phyloP scores from a whole-genome alignment of 129 eudicot species.

The Dittrichia graveolens region DNA sequence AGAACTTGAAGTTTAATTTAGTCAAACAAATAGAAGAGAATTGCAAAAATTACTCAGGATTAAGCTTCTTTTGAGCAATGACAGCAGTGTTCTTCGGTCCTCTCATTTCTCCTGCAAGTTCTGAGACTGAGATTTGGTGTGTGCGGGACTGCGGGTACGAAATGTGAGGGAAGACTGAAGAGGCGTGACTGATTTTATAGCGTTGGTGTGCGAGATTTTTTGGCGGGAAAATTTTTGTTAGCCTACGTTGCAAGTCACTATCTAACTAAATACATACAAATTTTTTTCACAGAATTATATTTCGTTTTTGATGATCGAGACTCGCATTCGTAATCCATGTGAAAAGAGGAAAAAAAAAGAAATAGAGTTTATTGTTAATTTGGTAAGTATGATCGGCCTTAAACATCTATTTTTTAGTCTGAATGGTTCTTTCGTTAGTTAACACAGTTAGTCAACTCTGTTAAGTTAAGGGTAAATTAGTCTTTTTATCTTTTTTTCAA shows the following conservation, averaged over 20 bases:
- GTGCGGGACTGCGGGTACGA: slow-evolving; percentile 12
- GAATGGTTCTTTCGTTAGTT: too few relatives aligned
- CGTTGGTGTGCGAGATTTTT: neutral
- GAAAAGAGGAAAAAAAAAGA: too few relatives aligned
- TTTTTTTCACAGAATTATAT: too few relatives aligned
- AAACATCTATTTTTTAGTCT: too few relatives aligned
- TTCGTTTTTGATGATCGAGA: too few relatives aligned
- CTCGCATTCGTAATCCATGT: too few relatives aligned
- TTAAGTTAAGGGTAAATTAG: too few relatives aligned
- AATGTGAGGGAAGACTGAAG: slow-evolving; percentile 1
- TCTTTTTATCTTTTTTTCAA: too few relatives aligned
- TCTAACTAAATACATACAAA: neutral
- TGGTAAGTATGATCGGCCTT: too few relatives aligned
- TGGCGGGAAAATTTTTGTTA: slow-evolving; percentile 12
- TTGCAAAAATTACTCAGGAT: slow-evolving; percentile 27
- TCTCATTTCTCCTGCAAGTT: slow-evolving; percentile 31
- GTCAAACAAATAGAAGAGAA: neutral
- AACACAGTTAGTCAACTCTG: too few relatives aligned
- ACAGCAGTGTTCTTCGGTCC: slow-evolving; percentile 35
- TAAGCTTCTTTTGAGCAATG: slow-evolving; percentile 41
- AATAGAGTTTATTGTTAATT: too few relatives aligned
- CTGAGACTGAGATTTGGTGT: slow-evolving; percentile 23
- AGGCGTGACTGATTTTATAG: slow-evolving; percentile 7
- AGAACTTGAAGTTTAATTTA: neutral
- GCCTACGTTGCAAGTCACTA: slow-evolving; percentile 16